phyloP scores from a whole-genome alignment of 2,329 filamentous ascomycete genomes.

The Trichoderma simmonsii region DNA sequence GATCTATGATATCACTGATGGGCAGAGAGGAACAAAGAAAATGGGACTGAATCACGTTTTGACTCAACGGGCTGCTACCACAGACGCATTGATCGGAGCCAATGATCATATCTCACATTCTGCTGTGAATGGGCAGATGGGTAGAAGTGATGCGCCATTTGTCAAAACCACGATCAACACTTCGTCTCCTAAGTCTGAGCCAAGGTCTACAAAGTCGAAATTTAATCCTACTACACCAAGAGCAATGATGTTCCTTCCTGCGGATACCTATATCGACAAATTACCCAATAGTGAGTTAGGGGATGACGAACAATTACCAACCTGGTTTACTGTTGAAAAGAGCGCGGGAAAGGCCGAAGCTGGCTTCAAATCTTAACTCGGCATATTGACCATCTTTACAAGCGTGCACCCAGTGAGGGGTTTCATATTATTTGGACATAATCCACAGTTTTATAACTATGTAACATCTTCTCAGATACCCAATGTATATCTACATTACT shows the following conservation, averaged over 20 bases:
- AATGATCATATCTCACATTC: not conserved
- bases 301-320: not conserved
- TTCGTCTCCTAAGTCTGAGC: not conserved
- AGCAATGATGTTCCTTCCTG: slow-evolving; percentile 25
- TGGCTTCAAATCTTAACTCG: not conserved
- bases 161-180: not conserved
- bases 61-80: not conserved
- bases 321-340: not conserved
- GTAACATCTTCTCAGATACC: not conserved
- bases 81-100: not conserved
- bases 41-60: not conserved
- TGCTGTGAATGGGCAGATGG: not conserved
- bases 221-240: slow-evolving; percentile 32
- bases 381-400: not conserved
- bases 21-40: not conserved
- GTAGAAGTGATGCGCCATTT: not conserved
- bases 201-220: not conserved
- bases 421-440: not conserved
- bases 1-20: not conserved
- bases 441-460: not conserved
- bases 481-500: not conserved
- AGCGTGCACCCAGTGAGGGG: not conserved
- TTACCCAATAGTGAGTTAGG: not conserved
- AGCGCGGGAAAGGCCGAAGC: not conserved
- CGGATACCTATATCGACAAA: not conserved